Conservation (phyloP, 129 eudicot genomes). For the Ambrosia trifida region DNA sequence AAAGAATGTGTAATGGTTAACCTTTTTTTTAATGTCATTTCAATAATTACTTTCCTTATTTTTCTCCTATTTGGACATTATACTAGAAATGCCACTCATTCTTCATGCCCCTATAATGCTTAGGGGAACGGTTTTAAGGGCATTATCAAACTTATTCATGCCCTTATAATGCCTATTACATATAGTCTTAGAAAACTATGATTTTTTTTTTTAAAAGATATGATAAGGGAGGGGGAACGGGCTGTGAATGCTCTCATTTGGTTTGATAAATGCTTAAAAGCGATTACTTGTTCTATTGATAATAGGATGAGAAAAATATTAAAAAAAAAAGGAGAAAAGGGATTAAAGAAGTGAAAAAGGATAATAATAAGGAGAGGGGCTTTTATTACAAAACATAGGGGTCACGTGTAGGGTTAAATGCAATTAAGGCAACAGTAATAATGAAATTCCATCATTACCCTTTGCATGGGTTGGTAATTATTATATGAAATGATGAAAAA, state of each 20-base stretch:
- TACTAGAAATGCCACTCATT: too few species aligned
- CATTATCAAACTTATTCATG: too few species aligned
- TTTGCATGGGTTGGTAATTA: conserved; percentile 49
- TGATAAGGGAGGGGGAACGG: too few species aligned
- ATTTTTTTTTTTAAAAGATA: too few species aligned
- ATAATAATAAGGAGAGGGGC: conserved; percentile 33
- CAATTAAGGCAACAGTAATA: conserved; percentile 44
- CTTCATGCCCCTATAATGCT: too few species aligned
- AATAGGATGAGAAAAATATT: neutral
- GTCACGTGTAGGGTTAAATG: conserved; percentile 55
- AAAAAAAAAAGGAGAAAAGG: neutral
- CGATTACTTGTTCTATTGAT: neutral
- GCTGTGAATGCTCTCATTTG: neutral
- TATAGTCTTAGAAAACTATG: too few species aligned
- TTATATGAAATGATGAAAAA: conserved; percentile 42
- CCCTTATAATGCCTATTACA: too few species aligned
- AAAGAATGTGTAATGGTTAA: too few species aligned
- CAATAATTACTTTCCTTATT: too few species aligned
- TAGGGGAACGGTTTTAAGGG: too few species aligned
- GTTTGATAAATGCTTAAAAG: neutral
- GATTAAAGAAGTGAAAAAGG: conserved; percentile 33
- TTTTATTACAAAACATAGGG: conserved; percentile 48
- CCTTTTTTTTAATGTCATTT: too few species aligned
- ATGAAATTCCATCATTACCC: conserved; percentile 49
- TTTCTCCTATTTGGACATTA: too few species aligned